A percentile compares a stretch with the other conserved stretches of the same genome.
Evolutionary conservation across 257 asterid species (phyloP).

Genomic region (Fraxinus anomala): DNA sequence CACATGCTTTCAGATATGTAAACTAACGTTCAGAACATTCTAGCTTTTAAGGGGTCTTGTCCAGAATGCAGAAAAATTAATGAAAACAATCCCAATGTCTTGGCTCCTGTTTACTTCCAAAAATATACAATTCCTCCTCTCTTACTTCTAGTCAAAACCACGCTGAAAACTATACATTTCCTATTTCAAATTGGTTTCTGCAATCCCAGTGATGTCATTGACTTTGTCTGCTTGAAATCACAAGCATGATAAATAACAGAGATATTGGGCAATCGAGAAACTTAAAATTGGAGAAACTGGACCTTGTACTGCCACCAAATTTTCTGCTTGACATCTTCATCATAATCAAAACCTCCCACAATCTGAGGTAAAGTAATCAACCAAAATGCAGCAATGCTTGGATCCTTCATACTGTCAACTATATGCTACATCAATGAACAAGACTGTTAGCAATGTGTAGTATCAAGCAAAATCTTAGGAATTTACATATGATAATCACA

Average conservation of each 20-base stretch:
- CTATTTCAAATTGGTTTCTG: background rate
- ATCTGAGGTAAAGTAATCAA: constrained; percentile 89
- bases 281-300: constrained; percentile 8
- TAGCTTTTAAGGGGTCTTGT: background rate
- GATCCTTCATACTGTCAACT: constrained; percentile 90
- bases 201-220: constrained; percentile 7
- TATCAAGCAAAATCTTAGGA: constrained; percentile 20
- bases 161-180: background rate
- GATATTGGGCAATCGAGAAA: constrained; percentile 12
- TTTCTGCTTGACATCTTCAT: constrained; percentile 88
- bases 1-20: background rate
- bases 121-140: constrained; percentile 10
- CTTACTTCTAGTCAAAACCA: constrained; percentile 17
- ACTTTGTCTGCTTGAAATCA: constrained; percentile 10
- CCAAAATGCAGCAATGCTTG: constrained; percentile 98
- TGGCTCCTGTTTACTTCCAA: background rate
- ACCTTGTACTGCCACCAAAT: constrained; percentile 99
- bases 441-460: constrained; percentile 16
- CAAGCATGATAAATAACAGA: background rate
- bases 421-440: constrained; percentile 71
- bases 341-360: constrained; percentile 82
- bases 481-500: constrained; percentile 5
- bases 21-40: constrained; percentile 8
- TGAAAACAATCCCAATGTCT: background rate
- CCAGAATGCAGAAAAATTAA: background rate